Base-by-base conservation (phyloP, 169 alveolate species). In the Cyclospora cayetanensis region DNA sequence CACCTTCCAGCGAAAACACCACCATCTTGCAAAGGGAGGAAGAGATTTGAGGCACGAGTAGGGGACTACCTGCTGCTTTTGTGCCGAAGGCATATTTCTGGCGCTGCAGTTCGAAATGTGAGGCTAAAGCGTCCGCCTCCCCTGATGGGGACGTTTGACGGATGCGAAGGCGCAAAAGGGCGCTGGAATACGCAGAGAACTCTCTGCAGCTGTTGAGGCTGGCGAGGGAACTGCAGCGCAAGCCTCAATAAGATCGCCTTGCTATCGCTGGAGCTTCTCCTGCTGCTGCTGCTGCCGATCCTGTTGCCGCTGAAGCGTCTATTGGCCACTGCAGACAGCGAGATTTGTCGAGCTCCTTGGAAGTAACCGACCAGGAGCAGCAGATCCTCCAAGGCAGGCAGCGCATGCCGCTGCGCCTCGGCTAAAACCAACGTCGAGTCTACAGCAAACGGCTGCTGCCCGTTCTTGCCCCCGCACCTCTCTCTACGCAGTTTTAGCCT, bases 1-100 rank as follows among this genome's bases (percentile, higher is more conserved):
- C 74, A 25, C 96, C 99, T 70, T 98, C 99, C 35, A 91, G 42
- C 46, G 39, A 35, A 55, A 93, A 79, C 65, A 35, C 82, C 37
- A 89, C 95, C 92, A 88, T 93, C 27, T 42, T 37, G 85, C 55
- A 3, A 27, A 70, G 35, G 25, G 34, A 25, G 5, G n/a, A 5
- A 5, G n/a, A 20, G 25, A 63, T 5, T 31, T 5, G n/a, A 25
- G 7, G n/a, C n/a, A n/a, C n/a, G n/a, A n/a, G n/a, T n/a, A n/a
- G n/a, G n/a, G n/a, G n/a, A n/a, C n/a, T n/a, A n/a, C n/a, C 82
- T 68, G 82, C 82, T 34, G 82, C 82, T 68, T n/a, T 52, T 68
- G 82, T n/a, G n/a, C n/a, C n/a, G n/a, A n/a, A n/a, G n/a, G n/a
- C n/a, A 27, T 31, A 53, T 34, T 15, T 1, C 31, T 70, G 82